Base-by-base conservation (phyloP, 129 eudicot species). In the Helianthus annuus region DNA sequence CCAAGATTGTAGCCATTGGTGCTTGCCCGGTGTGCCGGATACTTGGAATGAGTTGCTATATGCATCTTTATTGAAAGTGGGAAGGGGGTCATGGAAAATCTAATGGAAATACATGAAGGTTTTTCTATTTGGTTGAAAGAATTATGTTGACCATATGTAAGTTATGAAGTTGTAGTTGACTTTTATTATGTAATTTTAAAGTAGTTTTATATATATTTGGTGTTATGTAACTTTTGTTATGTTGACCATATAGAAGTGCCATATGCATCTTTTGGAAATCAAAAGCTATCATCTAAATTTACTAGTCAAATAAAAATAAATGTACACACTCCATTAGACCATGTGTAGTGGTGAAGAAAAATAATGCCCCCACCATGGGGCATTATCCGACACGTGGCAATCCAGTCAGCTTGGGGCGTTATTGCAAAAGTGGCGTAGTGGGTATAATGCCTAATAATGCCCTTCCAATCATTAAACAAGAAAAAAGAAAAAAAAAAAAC, bases 1-100 rank as follows among this genome's bases (percentile, higher is more conserved):
- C 39, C 95, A 93, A 79, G 98, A 93, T 75, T 93, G 98, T 78
- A 93, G 98, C 78, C 98, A 93, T 76, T 93, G 97, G 96, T 93
- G 98, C 84, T 76, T 93, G 83, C 98, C 98, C 3, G 98, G 98
- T 15, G 98, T 93, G 12, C 98, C 98, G 0, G 98, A 93, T 51
- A 89, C 96, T 46, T 93, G 97, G 98, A 93, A 93, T 61, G 97
- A 93, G 84, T 78, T 93, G 80, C 76, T 93, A 10, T 93, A 89
- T 76, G 96, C 83, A 22, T 87, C 96, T 56, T 86, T 92, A 29
- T 62, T 89, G 73, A 79, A 85, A 70, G 48, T 66, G 29, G 84
- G 87, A 56, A 78, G 62, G 69, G 95, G 95, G 15, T 80, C 88
- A 32, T 87, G 91, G 89, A 79, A 78, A 74, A 40, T 10, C 22